Base-by-base conservation (phyloP, 208 protist species). In the Wallacemonas sp. region DNA sequence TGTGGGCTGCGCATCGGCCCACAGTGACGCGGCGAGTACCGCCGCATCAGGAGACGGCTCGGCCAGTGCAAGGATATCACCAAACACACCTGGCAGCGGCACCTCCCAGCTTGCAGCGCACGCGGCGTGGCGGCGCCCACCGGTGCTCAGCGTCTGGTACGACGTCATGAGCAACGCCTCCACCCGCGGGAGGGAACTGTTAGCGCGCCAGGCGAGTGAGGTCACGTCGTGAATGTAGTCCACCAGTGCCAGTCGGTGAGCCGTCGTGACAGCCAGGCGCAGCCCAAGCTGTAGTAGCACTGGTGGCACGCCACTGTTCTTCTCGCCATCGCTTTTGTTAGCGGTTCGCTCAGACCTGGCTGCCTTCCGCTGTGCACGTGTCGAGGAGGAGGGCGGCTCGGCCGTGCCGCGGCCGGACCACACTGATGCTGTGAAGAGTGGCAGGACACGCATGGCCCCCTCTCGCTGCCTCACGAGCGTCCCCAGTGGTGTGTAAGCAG, bases 401-500 rank as follows among this genome's bases (percentile, higher is more conserved):
- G n/a, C n/a, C n/a, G n/a, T n/a, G n/a, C n/a, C 17, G 5, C 42
- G 42, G 42, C 50, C 50, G 3, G 9, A 22, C 50, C 50, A 57
- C 9, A 57, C n/a, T 9, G 50, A 57, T 32, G 38, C 8, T 3
- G 50, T 57, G 50, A 57, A 57, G 30, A 32, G 50, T 15, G 50
- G 9, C 4, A 57, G 13, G 3, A 57, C 8, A 9, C 50, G 50
- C 8, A 19, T 32, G 29, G 50, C 26, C 12, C 50, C 50, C 10
- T 57, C 50, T 10, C 50, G 50, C 32, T 57, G 50, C 50, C 38
- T 57, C 6, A 39, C 50, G 30, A 57, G 38, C 32, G 50, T 57
- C 12, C 13, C 9, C 5, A 57, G 50, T 24, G 50, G 29, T 4
- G 50, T 22, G 22, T 38, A 54, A 5, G 24, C 24, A 33, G n/a